phyloP scores from a whole-genome alignment of 2,329 filamentous ascomycete species.

The Ceratocystis cacaofunesta region DNA sequence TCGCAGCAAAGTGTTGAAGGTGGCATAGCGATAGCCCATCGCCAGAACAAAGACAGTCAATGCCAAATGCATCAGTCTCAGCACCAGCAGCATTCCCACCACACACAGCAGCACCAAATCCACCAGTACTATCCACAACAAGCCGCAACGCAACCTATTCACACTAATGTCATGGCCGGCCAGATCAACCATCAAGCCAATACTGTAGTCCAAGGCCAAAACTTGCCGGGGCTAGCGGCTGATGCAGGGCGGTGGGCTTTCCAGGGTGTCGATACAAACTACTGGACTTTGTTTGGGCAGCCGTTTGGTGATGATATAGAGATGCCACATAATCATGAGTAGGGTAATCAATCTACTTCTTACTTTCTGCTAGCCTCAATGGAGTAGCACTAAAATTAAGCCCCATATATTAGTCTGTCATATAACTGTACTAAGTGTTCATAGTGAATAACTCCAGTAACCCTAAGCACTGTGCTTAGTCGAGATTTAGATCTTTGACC shows the following conservation, averaged over 20 bases:
- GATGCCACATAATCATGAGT: not conserved
- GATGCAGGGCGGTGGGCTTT: constrained; percentile 29
- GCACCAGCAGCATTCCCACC: not conserved
- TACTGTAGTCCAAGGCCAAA: not conserved
- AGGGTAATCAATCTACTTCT: not conserved
- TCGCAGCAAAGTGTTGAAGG: not conserved
- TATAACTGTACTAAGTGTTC: not conserved
- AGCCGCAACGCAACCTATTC: not conserved
- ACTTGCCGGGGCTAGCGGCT: constrained; percentile 21
- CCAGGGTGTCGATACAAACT: constrained; percentile 28
- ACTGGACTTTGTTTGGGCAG: constrained; percentile 24
- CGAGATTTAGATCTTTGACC: too few species aligned
- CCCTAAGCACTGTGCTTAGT: too few species aligned
- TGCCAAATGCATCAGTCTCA: not conserved
- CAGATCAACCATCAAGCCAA: not conserved
- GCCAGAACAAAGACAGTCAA: not conserved
- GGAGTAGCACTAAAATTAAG: too few species aligned
- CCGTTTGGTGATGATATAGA: constrained; percentile 13
- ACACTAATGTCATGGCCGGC: not conserved
- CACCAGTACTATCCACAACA: not conserved
- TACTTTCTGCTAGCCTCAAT: too few species aligned
- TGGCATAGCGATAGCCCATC: not conserved
- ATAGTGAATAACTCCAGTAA: too few species aligned
- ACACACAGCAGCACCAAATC: not conserved
- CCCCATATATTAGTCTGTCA: not conserved